These are phyloP conservation scores for Austroboletus niveus DNA, from an alignment of 1,284 basidiomycete genomes.

Conservation along the genomic window DNA sequence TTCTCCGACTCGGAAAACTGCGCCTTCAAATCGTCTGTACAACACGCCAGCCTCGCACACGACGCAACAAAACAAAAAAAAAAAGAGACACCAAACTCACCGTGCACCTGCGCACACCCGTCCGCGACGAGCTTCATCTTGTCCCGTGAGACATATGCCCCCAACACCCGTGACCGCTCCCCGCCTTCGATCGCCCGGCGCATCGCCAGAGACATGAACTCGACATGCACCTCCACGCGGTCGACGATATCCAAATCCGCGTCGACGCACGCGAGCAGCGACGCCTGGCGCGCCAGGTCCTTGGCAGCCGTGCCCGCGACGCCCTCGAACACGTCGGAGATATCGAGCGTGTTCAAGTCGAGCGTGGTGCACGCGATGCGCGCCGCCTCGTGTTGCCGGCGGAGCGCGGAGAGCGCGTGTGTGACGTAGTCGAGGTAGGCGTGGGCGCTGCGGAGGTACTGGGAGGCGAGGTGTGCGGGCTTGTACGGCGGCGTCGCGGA, in stretches of 20 bases:
- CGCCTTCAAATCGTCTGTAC: slow-evolving; percentile 52
- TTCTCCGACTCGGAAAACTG: slow-evolving; percentile 56
- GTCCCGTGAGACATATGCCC: slow-evolving; percentile 72
- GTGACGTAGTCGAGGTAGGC: slow-evolving; percentile 59
- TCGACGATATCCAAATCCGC: slow-evolving; percentile 69
- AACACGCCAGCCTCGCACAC: no score
- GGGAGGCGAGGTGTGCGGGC: slow-evolving; percentile 59
- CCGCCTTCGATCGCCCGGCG: slow-evolving; percentile 67
- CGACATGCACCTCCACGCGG: slow-evolving; percentile 63
- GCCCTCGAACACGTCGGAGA: slow-evolving; percentile 67
- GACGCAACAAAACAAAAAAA: no score
- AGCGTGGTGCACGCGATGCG: slow-evolving; percentile 66
- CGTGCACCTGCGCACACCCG: slow-evolving; percentile 68
- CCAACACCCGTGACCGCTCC: slow-evolving; percentile 64
- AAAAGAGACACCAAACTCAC: slow-evolving; percentile 36
- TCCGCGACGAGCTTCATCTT: slow-evolving; percentile 81
- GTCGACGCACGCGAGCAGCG: slow-evolving; percentile 58
- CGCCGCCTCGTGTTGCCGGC: slow-evolving; percentile 62
- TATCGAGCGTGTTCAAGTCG: slow-evolving; percentile 66
- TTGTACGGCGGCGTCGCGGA: slow-evolving; percentile 70
- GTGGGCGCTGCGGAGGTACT: slow-evolving; percentile 62
- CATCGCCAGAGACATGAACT: slow-evolving; percentile 67
- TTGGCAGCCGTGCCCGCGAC: slow-evolving; percentile 52
- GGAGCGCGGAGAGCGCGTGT: slow-evolving; percentile 49
- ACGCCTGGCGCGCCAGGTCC: slow-evolving; percentile 63